phyloP scores from a whole-genome alignment of 176 grass and related monocot species.

The Leersia perrieri region DNA sequence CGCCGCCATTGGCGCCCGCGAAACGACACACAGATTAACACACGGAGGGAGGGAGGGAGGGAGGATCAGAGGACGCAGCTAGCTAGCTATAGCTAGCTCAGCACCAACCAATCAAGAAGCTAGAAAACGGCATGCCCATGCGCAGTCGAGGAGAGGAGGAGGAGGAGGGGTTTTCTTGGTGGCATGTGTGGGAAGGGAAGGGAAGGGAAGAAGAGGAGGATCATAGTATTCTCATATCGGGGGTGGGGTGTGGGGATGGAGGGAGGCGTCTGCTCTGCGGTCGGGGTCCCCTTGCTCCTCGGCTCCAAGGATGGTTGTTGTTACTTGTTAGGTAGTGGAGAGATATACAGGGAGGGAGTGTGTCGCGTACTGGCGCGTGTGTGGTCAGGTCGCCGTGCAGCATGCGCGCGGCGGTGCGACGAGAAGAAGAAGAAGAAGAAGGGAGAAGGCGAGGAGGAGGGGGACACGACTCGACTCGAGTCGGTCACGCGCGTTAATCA shows the following conservation, averaged over 20 bases:
- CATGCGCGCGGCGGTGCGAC: background rate
- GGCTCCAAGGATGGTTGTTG: conserved; percentile 53
- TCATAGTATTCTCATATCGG: conserved; percentile 35
- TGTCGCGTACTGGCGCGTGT: background rate
- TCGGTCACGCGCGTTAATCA: background rate
- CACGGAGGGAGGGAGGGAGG: background rate
- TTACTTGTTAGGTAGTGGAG: conserved; percentile 32
- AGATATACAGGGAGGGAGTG: background rate
- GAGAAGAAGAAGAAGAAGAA: background rate
- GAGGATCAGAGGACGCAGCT: too few relatives aligned
- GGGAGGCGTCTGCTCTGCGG: background rate
- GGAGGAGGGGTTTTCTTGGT: background rate
- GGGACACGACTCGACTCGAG: too few relatives aligned
- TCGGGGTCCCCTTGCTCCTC: conserved; percentile 39
- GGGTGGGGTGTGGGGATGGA: background rate
- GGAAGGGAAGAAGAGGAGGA: background rate
- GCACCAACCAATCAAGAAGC: background rate
- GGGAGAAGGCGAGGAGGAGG: background rate
- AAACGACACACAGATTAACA: too few relatives aligned
- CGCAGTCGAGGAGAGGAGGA: background rate
- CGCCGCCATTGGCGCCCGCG: conserved; percentile 25
- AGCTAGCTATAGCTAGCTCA: too few relatives aligned
- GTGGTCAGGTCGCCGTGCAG: background rate
- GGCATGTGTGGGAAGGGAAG: conserved; percentile 8
- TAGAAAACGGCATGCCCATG: too few relatives aligned